Evolutionary conservation across 2,329 filamentous ascomycete species (phyloP).

Genomic region (Myriosclerotinia curreyana): DNA sequence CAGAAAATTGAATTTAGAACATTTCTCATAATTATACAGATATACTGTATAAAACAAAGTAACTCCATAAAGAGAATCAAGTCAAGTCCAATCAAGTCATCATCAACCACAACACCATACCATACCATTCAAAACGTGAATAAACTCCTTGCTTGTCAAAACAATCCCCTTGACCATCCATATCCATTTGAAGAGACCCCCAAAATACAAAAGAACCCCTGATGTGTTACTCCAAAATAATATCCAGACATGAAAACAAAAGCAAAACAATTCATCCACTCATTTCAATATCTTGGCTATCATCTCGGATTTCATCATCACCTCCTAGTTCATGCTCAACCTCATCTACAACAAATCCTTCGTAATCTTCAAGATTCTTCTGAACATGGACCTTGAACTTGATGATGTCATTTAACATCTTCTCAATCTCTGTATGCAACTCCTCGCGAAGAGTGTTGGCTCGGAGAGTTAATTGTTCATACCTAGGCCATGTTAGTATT

Average conservation of each 20-base stretch:
- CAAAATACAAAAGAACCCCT: background rate
- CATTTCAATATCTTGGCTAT: conserved; percentile 52
- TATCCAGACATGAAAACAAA: background rate
- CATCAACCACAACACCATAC: too few relatives aligned
- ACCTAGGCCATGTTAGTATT: conserved; percentile 50
- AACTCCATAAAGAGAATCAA: background rate
- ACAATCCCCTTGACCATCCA: background rate
- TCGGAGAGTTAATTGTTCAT: conserved; percentile 85
- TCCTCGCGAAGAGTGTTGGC: conserved; percentile 88
- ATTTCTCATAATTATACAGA: conserved; percentile 7
- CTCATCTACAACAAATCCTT: conserved; percentile 88
- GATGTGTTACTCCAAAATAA: conserved; percentile 2
- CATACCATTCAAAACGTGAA: conserved; percentile 5
- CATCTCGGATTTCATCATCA: conserved; percentile 55
- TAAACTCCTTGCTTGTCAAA: conserved; percentile 12
- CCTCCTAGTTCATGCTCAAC: conserved; percentile 76
- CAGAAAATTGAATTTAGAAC: background rate
- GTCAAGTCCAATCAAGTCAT: background rate
- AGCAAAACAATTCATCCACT: conserved; percentile 24
- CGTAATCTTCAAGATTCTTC: conserved; percentile 88
- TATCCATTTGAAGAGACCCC: background rate
- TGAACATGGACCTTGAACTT: conserved; percentile 98
- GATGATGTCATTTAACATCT: conserved; percentile 94
- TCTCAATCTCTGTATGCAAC: conserved; percentile 94
- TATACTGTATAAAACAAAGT: background rate